Evolutionary conservation across 345 rosid species (phyloP).

Genomic region (Linum usitatissimum): DNA sequence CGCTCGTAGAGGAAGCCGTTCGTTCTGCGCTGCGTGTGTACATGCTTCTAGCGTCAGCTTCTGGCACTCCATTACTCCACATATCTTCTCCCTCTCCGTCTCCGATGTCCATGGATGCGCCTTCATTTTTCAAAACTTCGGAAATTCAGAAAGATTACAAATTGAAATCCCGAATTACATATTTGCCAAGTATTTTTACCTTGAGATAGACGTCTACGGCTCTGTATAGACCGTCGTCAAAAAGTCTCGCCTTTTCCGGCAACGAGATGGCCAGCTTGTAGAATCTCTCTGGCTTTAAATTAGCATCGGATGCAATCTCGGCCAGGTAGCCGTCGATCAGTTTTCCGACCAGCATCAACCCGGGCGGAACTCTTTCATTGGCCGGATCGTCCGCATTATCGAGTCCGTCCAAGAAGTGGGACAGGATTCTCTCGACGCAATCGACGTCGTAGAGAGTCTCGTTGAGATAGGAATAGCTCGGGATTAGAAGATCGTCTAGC

Average conservation of each 20-base stretch:
- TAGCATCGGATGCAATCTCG: constrained; percentile 86
- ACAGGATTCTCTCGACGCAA: constrained; percentile 72
- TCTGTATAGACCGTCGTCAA: constrained; percentile 93
- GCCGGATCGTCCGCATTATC: constrained; percentile 24
- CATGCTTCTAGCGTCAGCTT: constrained; percentile 92
- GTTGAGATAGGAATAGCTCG: constrained; percentile 86
- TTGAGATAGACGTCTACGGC: constrained; percentile 91
- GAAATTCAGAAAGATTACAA: background rate
- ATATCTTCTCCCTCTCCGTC: constrained; percentile 72
- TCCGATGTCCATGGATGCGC: constrained; percentile 90
- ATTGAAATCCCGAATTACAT: background rate
- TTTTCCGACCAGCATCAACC: constrained; percentile 75
- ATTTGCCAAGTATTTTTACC: constrained; percentile 25
- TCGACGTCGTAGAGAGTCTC: constrained; percentile 94
- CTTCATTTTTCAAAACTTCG: constrained; percentile 17
- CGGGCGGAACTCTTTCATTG: constrained; percentile 26
- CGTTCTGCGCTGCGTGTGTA: constrained; percentile 99
- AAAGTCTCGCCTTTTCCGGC: constrained; percentile 79
- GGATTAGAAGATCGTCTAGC: constrained; percentile 82
- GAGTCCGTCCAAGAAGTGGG: constrained; percentile 50
- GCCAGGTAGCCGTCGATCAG: constrained; percentile 85
- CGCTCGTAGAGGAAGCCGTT: constrained; percentile 82
- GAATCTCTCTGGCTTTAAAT: constrained; percentile 72
- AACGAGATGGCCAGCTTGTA: constrained; percentile 57
- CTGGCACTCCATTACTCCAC: constrained; percentile 78